Base-by-base conservation (phyloP, 2,329 filamentous ascomycete genomes). In the Aspergillus unguis region DNA sequence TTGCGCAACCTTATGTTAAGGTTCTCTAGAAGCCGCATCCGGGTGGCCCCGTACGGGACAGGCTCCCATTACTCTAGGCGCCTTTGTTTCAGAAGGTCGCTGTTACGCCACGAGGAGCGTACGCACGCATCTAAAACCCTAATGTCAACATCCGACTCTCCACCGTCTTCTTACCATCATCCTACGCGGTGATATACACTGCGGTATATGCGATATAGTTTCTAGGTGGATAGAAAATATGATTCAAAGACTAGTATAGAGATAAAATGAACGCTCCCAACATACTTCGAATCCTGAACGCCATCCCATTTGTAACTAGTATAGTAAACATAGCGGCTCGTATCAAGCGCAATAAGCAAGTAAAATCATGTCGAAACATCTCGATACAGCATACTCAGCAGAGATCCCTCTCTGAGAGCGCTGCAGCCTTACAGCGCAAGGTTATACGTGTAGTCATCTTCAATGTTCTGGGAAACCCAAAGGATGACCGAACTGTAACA, bases 401-500 rank as follows among this genome's bases (percentile, higher is more conserved):
- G 33, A 41, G 8, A 8, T 17, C 17, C 17, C 17, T 17, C 17
- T 17, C 17, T 17, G 17, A 17, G 17, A 17, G 17, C 17, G 17
- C 17, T 17, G 17, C 17, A 17, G 26, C 29, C 29, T 69, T 62
- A 87, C 58, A 87, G 77, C 45, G 84, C 82, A 56, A 87, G 72
- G 62, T 83, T 86, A 70, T 87, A 87, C 29, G 84, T 86, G 67
- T 87, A 87, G 63, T 87, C 85, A 62, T 87, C 85, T 68, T 87
- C 85, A 73, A 87, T 86, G 63, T 87, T 87, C 75, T 87, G 85
- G 47, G 82, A 84, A 28, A 87, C 77, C 85, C 85, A 87, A 32
- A 87, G 77, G 35, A 86, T 81, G 44, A 82, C 76, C 27, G 82
- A 83, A 65, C 84, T 86, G 36, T 11, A 11, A 11, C 37, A 27